Conservation (phyloP, 1,284 basidiomycete species). For the Athelia sp. region DNA sequence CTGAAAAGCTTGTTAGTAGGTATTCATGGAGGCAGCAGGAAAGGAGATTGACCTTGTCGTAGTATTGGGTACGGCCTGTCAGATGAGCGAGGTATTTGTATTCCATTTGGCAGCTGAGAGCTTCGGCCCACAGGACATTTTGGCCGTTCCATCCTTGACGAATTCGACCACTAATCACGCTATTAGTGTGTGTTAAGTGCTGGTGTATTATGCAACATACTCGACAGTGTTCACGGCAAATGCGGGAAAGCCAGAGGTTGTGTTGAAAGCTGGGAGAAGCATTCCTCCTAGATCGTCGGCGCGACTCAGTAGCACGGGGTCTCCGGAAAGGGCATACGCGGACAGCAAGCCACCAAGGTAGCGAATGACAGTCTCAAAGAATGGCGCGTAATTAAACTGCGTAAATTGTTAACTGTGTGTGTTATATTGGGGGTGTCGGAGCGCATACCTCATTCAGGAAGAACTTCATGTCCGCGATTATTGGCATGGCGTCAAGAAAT, state of each 20-base stretch:
- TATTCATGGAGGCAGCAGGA: not conserved
- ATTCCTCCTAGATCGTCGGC: conserved; percentile 46
- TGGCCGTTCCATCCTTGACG: conserved; percentile 27
- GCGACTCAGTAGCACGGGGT: conserved; percentile 41
- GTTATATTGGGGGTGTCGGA: conserved; percentile 9
- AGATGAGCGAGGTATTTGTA: conserved; percentile 61
- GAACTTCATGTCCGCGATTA: conserved; percentile 59
- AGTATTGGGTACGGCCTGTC: conserved; percentile 50
- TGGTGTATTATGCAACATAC: not conserved
- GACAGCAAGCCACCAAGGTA: conserved; percentile 72
- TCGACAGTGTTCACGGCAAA: conserved; percentile 37
- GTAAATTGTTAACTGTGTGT: not conserved
- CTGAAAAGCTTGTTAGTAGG: conserved; percentile 15
- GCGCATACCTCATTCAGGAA: conserved; percentile 27
- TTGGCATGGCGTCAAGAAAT: conserved; percentile 57
- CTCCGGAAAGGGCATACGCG: conserved; percentile 63
- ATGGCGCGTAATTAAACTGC: conserved; percentile 36
- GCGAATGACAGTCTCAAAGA: conserved; percentile 75
- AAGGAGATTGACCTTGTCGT: conserved; percentile 31
- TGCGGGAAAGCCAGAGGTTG: conserved; percentile 42
- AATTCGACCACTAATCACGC: conserved; percentile 26
- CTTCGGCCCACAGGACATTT: conserved; percentile 38
- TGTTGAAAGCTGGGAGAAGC: conserved; percentile 49
- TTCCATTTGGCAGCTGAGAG: conserved; percentile 55
- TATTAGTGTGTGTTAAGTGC: too few relatives aligned